Base-by-base conservation (phyloP, 257 asterid species). In the Vinca minor region DNA sequence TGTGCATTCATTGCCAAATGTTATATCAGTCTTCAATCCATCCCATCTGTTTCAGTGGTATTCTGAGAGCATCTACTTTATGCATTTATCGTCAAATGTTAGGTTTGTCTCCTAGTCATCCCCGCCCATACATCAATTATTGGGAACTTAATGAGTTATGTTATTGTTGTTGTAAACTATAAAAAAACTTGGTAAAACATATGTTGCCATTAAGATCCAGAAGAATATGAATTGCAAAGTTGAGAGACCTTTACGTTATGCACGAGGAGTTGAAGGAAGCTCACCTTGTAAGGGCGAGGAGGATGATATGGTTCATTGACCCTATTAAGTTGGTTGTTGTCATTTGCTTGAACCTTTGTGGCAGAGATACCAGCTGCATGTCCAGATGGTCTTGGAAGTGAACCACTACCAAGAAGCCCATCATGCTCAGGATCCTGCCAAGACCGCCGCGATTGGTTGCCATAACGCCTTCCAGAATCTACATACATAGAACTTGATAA, bases 401-500 rank as follows among this genome's bases (percentile, higher is more conserved):
- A 89, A 73, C 97, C 97, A 62, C 97, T 89, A 47, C 99, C 99
- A 67, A 93, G 97, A 72, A 90, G 90, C 62, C 97, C 97, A 78
- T 93, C 97, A 70, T 86, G 97, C 80, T 93, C 97, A 69, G 87
- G 68, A 71, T 80, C 74, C 83, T 86, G 97, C 97, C 92, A 87
- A 67, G 95, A 49, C 70, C 89, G 80, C 49, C 95, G 84, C 47
- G 87, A 65, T 66, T 74, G 94, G 69, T 71, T 70, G 65, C 86
- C 83, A 47, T 50, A 81, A 21, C 82, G 89, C 79, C 83, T 84
- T 55, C 85, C 94, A 75, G 92, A 78, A 69, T 93, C 96, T 93
- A 66, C 66, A 69, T 39, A 69, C 54, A 7, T 12, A 55, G 18
- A 55, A 55, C 55, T 39, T 59, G 21, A 3, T 20, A 15, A 56